A percentile compares a stretch with the other conserved stretches of the same genome.
Evolutionary conservation across 2,329 filamentous ascomycete species (phyloP).

Genomic region (Chaetomiaceae sp.): DNA sequence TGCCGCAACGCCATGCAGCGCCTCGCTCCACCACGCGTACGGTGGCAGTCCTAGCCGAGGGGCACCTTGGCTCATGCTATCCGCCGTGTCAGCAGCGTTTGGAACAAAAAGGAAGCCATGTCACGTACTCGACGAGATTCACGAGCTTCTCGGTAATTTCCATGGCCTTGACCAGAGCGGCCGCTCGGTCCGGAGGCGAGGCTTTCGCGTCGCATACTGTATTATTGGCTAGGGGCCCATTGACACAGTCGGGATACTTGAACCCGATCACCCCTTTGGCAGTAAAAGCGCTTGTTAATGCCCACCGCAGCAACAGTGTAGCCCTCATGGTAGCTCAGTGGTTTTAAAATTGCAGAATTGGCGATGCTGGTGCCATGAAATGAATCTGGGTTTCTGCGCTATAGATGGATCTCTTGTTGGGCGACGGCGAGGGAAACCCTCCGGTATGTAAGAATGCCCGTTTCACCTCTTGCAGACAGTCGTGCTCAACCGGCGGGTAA

Average conservation of each 20-base stretch:
- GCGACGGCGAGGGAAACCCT: no score
- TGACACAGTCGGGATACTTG: slow-evolving; percentile 23
- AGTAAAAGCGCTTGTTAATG: not conserved
- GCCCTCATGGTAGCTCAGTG: slow-evolving; percentile 1
- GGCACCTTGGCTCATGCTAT: slow-evolving; percentile 39
- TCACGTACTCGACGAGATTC: slow-evolving; percentile 25
- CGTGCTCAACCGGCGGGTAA: slow-evolving; percentile 3
- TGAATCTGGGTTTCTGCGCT: no score
- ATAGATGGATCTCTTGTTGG: no score
- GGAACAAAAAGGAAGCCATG: not conserved
- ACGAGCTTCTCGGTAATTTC: slow-evolving; percentile 25
- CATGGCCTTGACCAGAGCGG: slow-evolving; percentile 23
- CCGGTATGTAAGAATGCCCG: no score
- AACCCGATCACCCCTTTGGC: slow-evolving; percentile 13
- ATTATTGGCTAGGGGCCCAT: slow-evolving; percentile 21
- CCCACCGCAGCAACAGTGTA: not conserved
- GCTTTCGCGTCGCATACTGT: slow-evolving; percentile 22
- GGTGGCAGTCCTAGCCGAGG: slow-evolving; percentile 50
- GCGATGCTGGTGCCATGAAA: not conserved
- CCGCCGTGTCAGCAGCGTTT: not conserved
- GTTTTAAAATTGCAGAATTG: not conserved
- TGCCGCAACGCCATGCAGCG: slow-evolving; percentile 52
- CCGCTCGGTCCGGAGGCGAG: slow-evolving; percentile 20
- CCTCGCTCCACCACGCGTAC: slow-evolving; percentile 57
- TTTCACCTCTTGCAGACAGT: no score